Base-by-base conservation (phyloP, 2,329 filamentous ascomycete species). In the Aspergillus puulaauensis region DNA sequence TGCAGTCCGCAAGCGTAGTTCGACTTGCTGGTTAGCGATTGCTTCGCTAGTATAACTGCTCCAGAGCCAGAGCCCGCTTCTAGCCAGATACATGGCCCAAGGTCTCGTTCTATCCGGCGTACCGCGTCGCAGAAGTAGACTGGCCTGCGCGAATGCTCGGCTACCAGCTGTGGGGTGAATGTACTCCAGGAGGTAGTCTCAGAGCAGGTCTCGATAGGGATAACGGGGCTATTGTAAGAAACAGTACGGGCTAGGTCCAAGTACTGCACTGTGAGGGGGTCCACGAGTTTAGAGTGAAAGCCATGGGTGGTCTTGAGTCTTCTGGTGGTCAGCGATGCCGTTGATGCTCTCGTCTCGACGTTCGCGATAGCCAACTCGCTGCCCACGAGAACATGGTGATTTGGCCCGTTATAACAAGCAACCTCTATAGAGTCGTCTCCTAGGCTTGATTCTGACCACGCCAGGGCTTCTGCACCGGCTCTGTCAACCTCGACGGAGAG, bases 341-440 rank as follows among this genome's bases (percentile, higher is more conserved):
- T 15, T 24, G 14, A 24, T 12, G 43, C 19, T 31, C 27, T 31
- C 4, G 1, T 31, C 21, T 24, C 14, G 3, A 57, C 40, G 0
- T 59, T 61, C 3, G 75, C 67, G 8, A 80, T 73, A 1, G 70
- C 68, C 12, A 24, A 5, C 0, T 65, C 55, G 0, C 70, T 61
- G 0, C 80, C 80, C 1, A 75, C 77, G 1, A 83, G 19, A 0
- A 76, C 77, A 60, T 78, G 76, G 57, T 70, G 79, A 4, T 58
- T 62, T 0, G 76, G 76, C 0, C 79, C 77, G 49, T 81, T 82
- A 64, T 70, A 79, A 62, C 81, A 83, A 0, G 82, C 81, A 37
- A 84, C 77, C 1, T 44, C 61, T 31, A 31, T 31, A 31, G 27
- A 31, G 27, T 31, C 27, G 1, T 31, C 27, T 31, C 27, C 27